phyloP scores from a whole-genome alignment of 345 rosid genomes.

The Rhodamnia argentea region DNA sequence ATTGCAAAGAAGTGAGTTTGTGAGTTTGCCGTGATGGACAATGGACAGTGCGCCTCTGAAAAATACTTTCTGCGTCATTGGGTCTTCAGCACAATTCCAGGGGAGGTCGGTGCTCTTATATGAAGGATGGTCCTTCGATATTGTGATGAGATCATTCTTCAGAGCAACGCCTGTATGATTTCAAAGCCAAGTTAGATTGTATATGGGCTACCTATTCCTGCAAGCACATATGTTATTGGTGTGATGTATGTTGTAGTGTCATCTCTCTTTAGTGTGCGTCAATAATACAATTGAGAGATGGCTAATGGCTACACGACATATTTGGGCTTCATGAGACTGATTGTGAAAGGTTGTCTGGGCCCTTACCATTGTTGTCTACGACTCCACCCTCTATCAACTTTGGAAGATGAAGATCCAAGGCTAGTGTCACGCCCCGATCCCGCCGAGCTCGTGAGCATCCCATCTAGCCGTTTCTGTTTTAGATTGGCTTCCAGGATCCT shows the following conservation, averaged over 20 bases:
- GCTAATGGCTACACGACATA: no score
- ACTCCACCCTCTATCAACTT: slow-evolving; percentile 15
- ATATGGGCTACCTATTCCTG: not conserved
- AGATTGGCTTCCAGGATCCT: no score
- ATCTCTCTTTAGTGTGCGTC: no score
- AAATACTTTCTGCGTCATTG: not conserved
- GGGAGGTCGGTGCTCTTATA: not conserved
- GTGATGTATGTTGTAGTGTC: no score
- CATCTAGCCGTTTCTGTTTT: no score
- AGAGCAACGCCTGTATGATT: not conserved
- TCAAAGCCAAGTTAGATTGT: not conserved
- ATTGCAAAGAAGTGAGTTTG: slow-evolving; percentile 9
- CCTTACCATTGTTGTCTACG: slow-evolving; percentile 9
- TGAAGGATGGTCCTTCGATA: not conserved
- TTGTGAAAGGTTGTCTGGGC: no score
- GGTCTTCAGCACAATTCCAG: not conserved
- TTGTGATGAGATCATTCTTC: not conserved
- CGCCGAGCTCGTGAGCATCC: no score
- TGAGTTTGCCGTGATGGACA: not conserved
- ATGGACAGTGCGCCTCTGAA: not conserved
- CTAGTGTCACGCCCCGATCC: no score
- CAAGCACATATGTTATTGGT: not conserved
- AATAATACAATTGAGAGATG: no score
- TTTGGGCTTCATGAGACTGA: no score
- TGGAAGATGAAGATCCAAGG: not conserved